Percentiles rank a stretch among this genome's conserved stretches.
phyloP scores from a whole-genome alignment of 73 alveolate species.

The Tetrahymena elliotti region DNA sequence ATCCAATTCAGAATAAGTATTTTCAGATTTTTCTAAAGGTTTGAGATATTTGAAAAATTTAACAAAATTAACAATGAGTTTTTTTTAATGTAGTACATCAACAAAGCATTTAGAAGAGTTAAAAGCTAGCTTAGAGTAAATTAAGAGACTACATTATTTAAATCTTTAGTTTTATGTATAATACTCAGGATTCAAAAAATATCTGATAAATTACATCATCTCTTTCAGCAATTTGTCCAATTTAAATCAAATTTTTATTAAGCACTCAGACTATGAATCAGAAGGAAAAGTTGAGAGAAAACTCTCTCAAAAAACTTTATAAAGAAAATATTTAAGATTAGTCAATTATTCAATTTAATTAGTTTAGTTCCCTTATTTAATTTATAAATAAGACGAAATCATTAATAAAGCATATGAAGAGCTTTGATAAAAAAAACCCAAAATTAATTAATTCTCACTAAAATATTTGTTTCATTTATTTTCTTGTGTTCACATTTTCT shows the following conservation, averaged over 20 bases:
- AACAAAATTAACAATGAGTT: background rate
- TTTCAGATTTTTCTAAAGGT: background rate
- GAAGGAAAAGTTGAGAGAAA: too few species aligned
- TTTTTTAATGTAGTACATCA: background rate
- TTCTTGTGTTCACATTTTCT: too few species aligned
- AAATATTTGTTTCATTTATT: too few species aligned
- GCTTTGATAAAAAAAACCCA: background rate
- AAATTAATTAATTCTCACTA: too few species aligned
- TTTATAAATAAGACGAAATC: background rate
- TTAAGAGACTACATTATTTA: too few species aligned
- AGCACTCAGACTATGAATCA: background rate
- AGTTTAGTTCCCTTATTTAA: background rate
- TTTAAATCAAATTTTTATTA: too few species aligned
- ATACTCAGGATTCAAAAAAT: background rate
- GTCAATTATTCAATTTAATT: background rate
- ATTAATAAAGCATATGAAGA: background rate
- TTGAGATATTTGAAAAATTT: too few species aligned
- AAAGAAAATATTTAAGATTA: background rate
- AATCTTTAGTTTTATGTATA: background rate
- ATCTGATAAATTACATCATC: background rate
- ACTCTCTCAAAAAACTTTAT: background rate
- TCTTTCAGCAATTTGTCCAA: background rate
- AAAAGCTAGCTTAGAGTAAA: too few species aligned
- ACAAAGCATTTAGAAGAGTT: background rate
- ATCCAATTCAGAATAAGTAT: too few species aligned